Percentiles rank a stretch among this genome's conserved stretches.
Evolutionary conservation across 2,329 filamentous ascomycete species (phyloP).

Genomic region (Arthrobotrys entomopaga): DNA sequence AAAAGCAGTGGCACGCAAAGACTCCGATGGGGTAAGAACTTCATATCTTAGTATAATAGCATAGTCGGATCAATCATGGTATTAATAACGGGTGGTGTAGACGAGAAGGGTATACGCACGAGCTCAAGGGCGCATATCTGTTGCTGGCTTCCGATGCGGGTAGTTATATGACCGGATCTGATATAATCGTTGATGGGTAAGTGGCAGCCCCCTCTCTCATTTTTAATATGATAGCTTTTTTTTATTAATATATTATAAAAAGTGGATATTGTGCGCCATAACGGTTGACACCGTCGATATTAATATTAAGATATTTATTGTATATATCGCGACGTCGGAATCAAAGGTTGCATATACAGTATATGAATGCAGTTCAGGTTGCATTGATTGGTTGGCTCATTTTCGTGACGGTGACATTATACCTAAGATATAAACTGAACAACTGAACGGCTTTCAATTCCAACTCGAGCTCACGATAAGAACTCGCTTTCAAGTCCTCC

Average conservation of each 20-base stretch:
- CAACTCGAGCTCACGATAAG: too few relatives aligned
- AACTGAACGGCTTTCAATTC: too few relatives aligned
- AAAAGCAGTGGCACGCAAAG: conserved; percentile 79
- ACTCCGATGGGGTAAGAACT: conserved; percentile 76
- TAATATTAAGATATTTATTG: too few relatives aligned
- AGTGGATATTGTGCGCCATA: conserved; percentile 47
- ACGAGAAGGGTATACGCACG: conserved; percentile 75
- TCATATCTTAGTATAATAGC: conserved; percentile 24
- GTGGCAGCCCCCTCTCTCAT: background rate
- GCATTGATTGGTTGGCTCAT: too few relatives aligned
- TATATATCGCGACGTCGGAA: background rate
- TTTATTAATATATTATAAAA: background rate
- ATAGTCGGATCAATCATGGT: background rate
- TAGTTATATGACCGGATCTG: conserved; percentile 81
- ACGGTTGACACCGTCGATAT: background rate
- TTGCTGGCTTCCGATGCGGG: conserved; percentile 83
- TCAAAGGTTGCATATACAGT: too few relatives aligned
- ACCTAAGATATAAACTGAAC: background rate
- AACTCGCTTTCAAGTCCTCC: too few relatives aligned
- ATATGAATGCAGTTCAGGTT: too few relatives aligned
- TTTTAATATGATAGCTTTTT: background rate
- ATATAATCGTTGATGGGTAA: conserved; percentile 77
- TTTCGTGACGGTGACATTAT: background rate
- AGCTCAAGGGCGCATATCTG: conserved; percentile 84
- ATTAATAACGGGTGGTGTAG: conserved; percentile 57